These are phyloP conservation scores for Albugo candida DNA, from an alignment of 352 stramenopile species.

Conservation along the genomic window DNA sequence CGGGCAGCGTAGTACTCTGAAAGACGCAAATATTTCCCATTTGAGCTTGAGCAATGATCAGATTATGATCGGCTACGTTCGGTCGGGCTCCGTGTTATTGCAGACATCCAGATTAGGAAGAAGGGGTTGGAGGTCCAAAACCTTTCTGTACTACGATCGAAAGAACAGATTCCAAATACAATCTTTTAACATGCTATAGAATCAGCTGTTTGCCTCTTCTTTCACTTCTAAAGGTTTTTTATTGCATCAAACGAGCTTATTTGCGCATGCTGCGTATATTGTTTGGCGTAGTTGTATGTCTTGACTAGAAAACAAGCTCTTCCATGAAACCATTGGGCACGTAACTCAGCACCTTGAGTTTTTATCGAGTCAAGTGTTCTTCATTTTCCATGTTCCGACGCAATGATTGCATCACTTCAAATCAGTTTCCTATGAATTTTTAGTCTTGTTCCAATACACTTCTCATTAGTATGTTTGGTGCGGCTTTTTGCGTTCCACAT, in stretches of 20 bases:
- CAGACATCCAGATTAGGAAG: conserved; percentile 4
- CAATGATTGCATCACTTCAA: too few relatives aligned
- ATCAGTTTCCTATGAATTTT: too few relatives aligned
- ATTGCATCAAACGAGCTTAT: conserved; percentile 50
- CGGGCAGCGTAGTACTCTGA: conserved; percentile 50
- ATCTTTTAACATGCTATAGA: too few relatives aligned
- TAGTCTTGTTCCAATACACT: too few relatives aligned
- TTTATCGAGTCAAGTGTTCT: conserved; percentile 9
- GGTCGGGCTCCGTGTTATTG: conserved; percentile 35
- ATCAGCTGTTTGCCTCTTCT: too few relatives aligned
- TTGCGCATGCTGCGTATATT: conserved; percentile 67
- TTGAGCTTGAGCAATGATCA: conserved; percentile 33
- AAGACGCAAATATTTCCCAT: conserved; percentile 63
- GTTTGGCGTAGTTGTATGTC: conserved; percentile 23
- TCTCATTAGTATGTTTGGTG: too few relatives aligned
- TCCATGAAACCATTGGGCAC: conserved; percentile 9
- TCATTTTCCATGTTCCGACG: too few relatives aligned
- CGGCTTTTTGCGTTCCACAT: too few relatives aligned
- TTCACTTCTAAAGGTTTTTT: conserved; percentile 22
- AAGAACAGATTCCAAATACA: conserved; percentile 42
- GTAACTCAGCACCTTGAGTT: conserved; percentile 29
- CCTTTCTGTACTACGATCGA: conserved; percentile 41
- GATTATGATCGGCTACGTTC: conserved; percentile 43
- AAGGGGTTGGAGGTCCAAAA: conserved; percentile 28
- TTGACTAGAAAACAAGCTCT: conserved; percentile 45